Conservation (phyloP, 2,329 filamentous ascomycete genomes). For the Trichoderma brevicompactum region DNA sequence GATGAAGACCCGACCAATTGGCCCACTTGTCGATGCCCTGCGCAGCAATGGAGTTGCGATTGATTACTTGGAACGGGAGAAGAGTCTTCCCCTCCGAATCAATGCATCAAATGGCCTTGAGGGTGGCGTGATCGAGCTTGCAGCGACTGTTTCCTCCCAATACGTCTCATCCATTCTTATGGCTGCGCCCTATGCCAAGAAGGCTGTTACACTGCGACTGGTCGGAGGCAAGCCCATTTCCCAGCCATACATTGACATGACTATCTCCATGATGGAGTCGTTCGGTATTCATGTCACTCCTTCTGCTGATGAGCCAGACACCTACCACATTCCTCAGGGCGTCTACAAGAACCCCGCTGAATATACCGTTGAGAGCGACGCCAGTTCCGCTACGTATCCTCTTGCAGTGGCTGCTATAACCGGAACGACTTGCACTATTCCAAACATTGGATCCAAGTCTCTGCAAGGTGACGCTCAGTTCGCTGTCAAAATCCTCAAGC, state of each 20-base stretch:
- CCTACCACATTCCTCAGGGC: constrained; percentile 89
- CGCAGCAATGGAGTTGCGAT: constrained; percentile 84
- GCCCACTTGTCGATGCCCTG: constrained; percentile 87
- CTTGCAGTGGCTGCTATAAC: constrained; percentile 93
- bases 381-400: constrained; percentile 96
- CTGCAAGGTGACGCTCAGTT: constrained; percentile 95
- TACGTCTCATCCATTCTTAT: constrained; percentile 97
- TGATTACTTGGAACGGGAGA: constrained; percentile 80
- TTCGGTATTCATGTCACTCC: constrained; percentile 83
- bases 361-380: constrained; percentile 95
- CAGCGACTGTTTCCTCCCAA: constrained; percentile 96
- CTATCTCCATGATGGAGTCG: constrained; percentile 92
- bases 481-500: constrained; percentile 82
- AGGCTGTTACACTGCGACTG: constrained; percentile 84
- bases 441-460: constrained; percentile 91
- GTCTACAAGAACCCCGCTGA: constrained; percentile 80
- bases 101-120: constrained; percentile 80
- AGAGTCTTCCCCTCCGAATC: constrained; percentile 83
- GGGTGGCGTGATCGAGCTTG: constrained; percentile 86
- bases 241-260: constrained; percentile 98
- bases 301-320: constrained; percentile 79
- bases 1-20: constrained; percentile 96
- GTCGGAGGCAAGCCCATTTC: constrained; percentile 98
- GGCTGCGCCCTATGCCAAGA: constrained; percentile 95
- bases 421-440: constrained; percentile 91